These are phyloP conservation scores for Capsella bursapastoris DNA, from an alignment of 345 rosid genomes.

Conservation along the genomic window DNA sequence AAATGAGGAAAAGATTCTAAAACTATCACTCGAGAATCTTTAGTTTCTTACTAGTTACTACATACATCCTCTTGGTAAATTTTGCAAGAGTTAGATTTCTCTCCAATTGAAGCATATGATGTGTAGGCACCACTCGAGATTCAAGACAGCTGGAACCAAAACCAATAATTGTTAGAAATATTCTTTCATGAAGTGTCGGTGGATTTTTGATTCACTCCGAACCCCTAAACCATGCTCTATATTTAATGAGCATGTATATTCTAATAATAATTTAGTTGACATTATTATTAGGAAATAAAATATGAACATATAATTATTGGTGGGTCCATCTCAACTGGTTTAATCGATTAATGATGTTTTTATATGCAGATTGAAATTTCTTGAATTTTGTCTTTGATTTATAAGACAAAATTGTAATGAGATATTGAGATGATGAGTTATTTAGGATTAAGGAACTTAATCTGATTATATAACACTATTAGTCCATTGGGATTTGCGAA, in stretches of 20 bases:
- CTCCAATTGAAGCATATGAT: conserved; percentile 4
- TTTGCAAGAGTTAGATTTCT: neutral
- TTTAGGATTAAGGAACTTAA: neutral
- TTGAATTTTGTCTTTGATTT: too few species aligned
- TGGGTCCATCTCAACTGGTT: neutral
- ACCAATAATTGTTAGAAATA: neutral
- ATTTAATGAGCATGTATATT: neutral
- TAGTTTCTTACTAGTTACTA: too few species aligned
- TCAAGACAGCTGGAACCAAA: conserved; percentile 38
- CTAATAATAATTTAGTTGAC: conserved; percentile 2
- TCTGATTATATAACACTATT: neutral
- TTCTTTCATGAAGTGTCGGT: conserved; percentile 35
- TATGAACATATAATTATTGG: neutral
- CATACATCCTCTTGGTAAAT: too few species aligned
- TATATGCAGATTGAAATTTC: neutral
- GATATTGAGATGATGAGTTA: neutral
- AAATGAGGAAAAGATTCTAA: too few species aligned
- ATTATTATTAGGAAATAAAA: neutral
- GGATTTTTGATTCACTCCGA: conserved; percentile 27
- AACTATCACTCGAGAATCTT: too few species aligned
- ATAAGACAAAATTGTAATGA: neutral
- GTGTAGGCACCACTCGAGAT: conserved; percentile 21
- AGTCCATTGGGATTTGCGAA: neutral
- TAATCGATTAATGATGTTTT: neutral
- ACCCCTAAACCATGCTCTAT: conserved; percentile 11